Conservation (phyloP, 768 basidiomycete genomes). For the Peribolospora kevripleyi region DNA sequence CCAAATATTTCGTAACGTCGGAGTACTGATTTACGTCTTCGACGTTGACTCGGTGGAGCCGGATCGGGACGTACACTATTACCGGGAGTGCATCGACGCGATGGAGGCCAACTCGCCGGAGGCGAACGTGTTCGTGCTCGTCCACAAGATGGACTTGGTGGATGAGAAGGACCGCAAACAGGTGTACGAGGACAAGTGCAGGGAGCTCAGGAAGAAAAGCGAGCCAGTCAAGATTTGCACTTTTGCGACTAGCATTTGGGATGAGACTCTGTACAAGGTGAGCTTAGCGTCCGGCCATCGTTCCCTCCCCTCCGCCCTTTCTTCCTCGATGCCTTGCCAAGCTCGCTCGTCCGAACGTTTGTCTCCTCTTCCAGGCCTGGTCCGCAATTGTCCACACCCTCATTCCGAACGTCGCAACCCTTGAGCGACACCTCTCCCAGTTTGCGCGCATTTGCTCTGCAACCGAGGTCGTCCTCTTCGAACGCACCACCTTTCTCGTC, state of each 20-base stretch:
- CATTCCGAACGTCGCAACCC: slow-evolving; percentile 78
- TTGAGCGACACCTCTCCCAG: slow-evolving; percentile 61
- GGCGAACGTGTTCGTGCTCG: slow-evolving; percentile 62
- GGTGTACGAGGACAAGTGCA: slow-evolving; percentile 44
- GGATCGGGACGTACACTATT: slow-evolving; percentile 69
- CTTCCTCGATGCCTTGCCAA: neutral
- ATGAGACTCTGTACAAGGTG: slow-evolving; percentile 88
- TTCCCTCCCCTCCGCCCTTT: neutral
- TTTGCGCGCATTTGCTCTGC: slow-evolving; percentile 71
- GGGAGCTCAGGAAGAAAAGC: slow-evolving; percentile 46
- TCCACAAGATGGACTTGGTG: slow-evolving; percentile 97
- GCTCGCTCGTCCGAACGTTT: neutral
- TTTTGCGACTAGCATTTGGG: slow-evolving; percentile 87
- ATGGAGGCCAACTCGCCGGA: slow-evolving; percentile 19
- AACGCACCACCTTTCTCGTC: slow-evolving; percentile 91
- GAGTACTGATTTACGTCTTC: slow-evolving; percentile 95
- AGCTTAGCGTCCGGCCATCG: slow-evolving; percentile 6
- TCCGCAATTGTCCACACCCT: slow-evolving; percentile 88
- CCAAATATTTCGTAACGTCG: slow-evolving; percentile 92
- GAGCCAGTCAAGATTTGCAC: slow-evolving; percentile 20
- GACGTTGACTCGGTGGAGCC: slow-evolving; percentile 73
- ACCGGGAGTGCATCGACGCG: slow-evolving; percentile 68
- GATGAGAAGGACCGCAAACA: slow-evolving; percentile 26
- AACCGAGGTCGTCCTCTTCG: slow-evolving; percentile 84
- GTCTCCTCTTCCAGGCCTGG: slow-evolving; percentile 49